phyloP scores from a whole-genome alignment of 306 rosid species.

The Elaeagnus macrophylla region DNA sequence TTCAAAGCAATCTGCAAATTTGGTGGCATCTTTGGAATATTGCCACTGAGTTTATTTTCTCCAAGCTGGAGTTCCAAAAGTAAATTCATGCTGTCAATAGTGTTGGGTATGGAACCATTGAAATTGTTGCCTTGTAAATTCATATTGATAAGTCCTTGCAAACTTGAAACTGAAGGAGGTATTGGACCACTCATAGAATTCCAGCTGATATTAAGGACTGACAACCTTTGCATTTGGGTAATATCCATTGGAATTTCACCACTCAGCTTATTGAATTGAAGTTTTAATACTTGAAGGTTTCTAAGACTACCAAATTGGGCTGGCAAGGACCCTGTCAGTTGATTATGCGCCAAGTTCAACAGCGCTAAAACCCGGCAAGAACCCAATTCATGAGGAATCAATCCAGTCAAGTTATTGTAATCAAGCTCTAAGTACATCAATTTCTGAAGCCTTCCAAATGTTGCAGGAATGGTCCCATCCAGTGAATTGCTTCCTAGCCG shows the following conservation, averaged over 20 bases:
- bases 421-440: constrained; percentile 67
- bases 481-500: constrained; percentile 57
- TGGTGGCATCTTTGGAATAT: constrained; percentile 52
- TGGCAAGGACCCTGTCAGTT: constrained; percentile 42
- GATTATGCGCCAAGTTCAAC: constrained; percentile 59
- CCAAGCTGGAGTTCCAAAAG: constrained; percentile 73
- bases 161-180: constrained; percentile 32
- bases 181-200: constrained; percentile 59
- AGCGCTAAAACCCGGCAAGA: constrained; percentile 41
- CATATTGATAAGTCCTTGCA: constrained; percentile 30
- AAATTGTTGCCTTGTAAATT: constrained; percentile 49
- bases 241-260: constrained; percentile 51
- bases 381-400: constrained; percentile 37
- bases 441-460: neutral
- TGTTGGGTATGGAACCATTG: constrained; percentile 41
- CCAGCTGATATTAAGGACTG: constrained; percentile 45
- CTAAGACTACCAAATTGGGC: constrained; percentile 35
- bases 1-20: constrained; percentile 54
- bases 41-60: constrained; percentile 39
- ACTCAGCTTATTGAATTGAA: constrained; percentile 41
- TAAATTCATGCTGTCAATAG: constrained; percentile 10
- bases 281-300: constrained; percentile 49
- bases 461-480: constrained; percentile 31
- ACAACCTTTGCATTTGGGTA: constrained; percentile 21
- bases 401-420: constrained; percentile 35